Evolutionary conservation across 768 basidiomycete species (phyloP).

Genomic region (Multifurca ochricompacta): DNA sequence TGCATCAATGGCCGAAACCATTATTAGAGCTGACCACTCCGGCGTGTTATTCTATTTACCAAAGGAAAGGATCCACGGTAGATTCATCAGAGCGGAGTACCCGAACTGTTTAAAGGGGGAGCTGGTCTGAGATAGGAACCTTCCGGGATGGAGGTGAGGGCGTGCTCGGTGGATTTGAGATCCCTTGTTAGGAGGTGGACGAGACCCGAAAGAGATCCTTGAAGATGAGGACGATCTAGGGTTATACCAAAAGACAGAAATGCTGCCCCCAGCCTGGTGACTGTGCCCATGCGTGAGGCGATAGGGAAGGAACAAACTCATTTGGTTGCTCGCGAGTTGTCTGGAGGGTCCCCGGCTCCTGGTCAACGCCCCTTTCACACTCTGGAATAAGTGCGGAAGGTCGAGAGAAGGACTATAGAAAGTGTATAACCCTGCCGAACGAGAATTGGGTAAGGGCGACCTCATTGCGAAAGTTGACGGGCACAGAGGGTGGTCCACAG

Average conservation of each 20-base stretch:
- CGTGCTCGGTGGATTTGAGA: background rate
- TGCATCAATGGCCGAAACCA: background rate
- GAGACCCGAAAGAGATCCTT: background rate
- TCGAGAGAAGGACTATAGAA: background rate
- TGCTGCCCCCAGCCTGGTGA: background rate
- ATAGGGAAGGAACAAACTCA: background rate
- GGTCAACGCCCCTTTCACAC: no score
- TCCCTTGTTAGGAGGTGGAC: background rate
- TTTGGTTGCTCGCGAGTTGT: background rate
- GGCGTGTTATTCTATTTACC: background rate
- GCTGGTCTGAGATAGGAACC: background rate
- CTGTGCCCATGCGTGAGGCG: slow-evolving; percentile 7
- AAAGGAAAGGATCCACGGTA: background rate
- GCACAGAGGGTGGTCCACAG: background rate
- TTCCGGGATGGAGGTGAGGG: background rate
- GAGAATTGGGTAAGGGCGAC: background rate
- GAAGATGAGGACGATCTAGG: background rate
- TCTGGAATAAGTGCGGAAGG: background rate
- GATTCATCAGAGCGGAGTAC: background rate
- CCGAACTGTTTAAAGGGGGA: background rate
- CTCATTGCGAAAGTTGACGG: background rate
- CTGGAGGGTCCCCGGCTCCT: background rate
- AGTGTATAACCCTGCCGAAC: background rate
- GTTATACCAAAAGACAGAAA: background rate
- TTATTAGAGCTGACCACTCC: background rate